These are phyloP conservation scores for Phytophthora ohioensis DNA, from an alignment of 352 stramenopile genomes.

Conservation along the genomic window DNA sequence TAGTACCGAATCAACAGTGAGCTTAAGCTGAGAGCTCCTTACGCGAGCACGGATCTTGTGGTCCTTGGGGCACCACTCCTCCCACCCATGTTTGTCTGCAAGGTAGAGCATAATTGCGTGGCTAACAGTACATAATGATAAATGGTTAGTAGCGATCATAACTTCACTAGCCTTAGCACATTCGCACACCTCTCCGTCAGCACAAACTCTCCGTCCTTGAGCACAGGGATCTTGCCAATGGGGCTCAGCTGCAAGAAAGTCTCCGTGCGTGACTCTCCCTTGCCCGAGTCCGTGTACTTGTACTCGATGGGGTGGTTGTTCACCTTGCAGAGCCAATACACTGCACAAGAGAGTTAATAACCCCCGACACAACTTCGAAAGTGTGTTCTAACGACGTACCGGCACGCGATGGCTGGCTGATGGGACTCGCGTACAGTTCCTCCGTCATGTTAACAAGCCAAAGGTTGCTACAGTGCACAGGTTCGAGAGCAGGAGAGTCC, in stretches of 20 bases:
- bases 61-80: constrained; percentile 67
- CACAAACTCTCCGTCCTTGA: constrained; percentile 75
- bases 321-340: constrained; percentile 76
- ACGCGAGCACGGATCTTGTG: constrained; percentile 70
- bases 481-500: not conserved
- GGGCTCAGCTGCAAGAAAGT: constrained; percentile 67
- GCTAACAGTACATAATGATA: constrained; percentile 28
- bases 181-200: constrained; percentile 62
- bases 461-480: too few relatives aligned
- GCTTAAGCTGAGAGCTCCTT: constrained; percentile 11
- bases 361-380: not conserved
- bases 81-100: constrained; percentile 72
- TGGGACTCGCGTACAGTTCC: constrained; percentile 60
- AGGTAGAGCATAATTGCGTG: constrained; percentile 84
- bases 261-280: constrained; percentile 59
- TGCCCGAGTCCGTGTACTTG: constrained; percentile 62
- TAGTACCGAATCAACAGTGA: not conserved
- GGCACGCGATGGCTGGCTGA: constrained; percentile 74
- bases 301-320: constrained; percentile 70
- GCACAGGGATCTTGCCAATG: constrained; percentile 73
- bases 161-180: not conserved
- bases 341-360: constrained; percentile 31
- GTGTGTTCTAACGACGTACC: constrained; percentile 31
- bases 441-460: constrained; percentile 43
- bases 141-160: not conserved